Evolutionary conservation across 2,329 filamentous ascomycete genomes (phyloP).

Genomic region (Triangularia setosa): DNA sequence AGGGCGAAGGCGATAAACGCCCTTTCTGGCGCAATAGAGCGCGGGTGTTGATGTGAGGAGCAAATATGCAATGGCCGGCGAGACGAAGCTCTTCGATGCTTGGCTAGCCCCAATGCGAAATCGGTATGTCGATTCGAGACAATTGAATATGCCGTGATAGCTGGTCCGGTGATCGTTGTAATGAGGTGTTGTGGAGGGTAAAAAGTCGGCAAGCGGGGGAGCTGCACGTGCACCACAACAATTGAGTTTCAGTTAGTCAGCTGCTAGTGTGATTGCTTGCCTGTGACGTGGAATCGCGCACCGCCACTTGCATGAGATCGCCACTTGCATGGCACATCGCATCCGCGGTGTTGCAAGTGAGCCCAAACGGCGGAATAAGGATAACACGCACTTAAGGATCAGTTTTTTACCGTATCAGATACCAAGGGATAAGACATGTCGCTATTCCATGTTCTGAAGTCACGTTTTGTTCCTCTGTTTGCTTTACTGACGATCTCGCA

Average conservation of each 20-base stretch:
- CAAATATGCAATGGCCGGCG: conserved; percentile 1
- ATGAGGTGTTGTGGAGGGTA: conserved; percentile 12
- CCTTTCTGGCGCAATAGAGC: background rate
- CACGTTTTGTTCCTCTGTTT: no score
- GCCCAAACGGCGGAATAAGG: no score
- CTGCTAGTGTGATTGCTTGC: background rate
- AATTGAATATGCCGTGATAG: conserved; percentile 20
- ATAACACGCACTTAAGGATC: no score
- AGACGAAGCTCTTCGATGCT: conserved; percentile 6
- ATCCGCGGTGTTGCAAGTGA: background rate
- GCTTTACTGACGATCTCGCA: no score
- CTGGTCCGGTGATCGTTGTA: conserved; percentile 25
- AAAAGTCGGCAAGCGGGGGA: background rate
- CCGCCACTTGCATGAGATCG: background rate
- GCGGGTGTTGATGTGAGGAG: background rate
- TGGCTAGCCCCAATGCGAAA: conserved; percentile 7
- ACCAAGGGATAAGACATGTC: background rate
- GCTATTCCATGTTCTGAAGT: no score
- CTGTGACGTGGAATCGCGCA: background rate
- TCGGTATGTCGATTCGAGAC: conserved; percentile 20
- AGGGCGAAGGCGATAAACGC: conserved; percentile 2
- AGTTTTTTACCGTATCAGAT: background rate
- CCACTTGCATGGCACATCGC: no score
- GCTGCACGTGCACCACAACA: background rate
- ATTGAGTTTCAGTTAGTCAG: background rate